Conservation (phyloP, 495 filamentous ascomycete genomes). For the Aspergillus nanangensis region DNA sequence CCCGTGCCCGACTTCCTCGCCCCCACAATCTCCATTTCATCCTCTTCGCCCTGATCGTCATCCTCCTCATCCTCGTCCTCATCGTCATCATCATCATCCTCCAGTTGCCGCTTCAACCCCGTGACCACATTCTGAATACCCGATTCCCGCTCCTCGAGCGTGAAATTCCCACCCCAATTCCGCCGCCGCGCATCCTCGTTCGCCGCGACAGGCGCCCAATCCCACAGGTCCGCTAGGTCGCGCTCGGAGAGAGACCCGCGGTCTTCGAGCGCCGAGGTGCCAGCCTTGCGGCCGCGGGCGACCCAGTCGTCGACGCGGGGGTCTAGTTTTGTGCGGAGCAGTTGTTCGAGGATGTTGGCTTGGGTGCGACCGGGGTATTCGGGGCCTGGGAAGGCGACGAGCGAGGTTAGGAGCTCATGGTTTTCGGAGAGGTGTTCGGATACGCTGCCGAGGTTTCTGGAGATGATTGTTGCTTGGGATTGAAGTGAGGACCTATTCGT, state of each 20-base stretch:
- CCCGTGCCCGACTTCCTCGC: slow-evolving; percentile 31
- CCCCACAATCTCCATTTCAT: slow-evolving; percentile 43
- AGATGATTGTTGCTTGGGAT: slow-evolving; percentile 60
- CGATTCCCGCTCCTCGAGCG: slow-evolving; percentile 59
- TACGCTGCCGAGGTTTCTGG: slow-evolving; percentile 55
- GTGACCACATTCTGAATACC: slow-evolving; percentile 70
- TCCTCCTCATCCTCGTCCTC: slow-evolving; percentile 21
- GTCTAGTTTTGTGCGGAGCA: slow-evolving; percentile 79
- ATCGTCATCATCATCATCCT: slow-evolving; percentile 50
- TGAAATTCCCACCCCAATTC: slow-evolving; percentile 60
- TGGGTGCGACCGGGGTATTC: slow-evolving; percentile 71
- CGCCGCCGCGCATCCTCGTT: slow-evolving; percentile 44
- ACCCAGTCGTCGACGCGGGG: slow-evolving; percentile 71
- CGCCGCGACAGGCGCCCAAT: slow-evolving; percentile 47
- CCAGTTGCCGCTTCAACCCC: slow-evolving; percentile 54
- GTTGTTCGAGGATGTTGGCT: slow-evolving; percentile 53
- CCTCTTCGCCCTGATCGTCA: slow-evolving; percentile 56
- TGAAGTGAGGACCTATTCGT: slow-evolving; percentile 61
- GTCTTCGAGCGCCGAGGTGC: slow-evolving; percentile 26
- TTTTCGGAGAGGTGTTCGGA: slow-evolving; percentile 55
- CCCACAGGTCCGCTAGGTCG: slow-evolving; percentile 41
- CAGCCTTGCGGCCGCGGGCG: slow-evolving; percentile 49
- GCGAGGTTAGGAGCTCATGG: slow-evolving; percentile 53
- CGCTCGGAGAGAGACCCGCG: slow-evolving; percentile 32
- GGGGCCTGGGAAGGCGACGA: slow-evolving; percentile 69